Evolutionary conservation across 139 green algal genomes (phyloP), one percentile per base, ranked within the genome.

Genomic region (Tetraselmis chui): DNA sequence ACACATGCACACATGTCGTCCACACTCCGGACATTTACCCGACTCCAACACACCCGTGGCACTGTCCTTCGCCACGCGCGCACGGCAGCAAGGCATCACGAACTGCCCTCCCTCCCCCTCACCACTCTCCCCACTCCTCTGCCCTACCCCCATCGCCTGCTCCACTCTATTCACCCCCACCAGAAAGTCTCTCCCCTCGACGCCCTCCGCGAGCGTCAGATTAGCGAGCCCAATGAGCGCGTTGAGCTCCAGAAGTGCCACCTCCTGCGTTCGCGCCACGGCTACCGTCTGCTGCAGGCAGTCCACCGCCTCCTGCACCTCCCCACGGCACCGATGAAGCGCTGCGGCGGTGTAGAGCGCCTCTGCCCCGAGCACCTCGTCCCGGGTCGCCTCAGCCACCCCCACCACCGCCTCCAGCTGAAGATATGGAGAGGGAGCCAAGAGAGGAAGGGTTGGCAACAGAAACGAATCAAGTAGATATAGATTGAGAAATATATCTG

Each of bases 81-180:
- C 97, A 85, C 27, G 97, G 93, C 85, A 98, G 93, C 95, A 99
- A 98, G 85, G 98, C 98, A 59, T 98, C 97, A 80, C 96, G 99
- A 88, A 98, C 86, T 79, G 99, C 91, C 83, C 99, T 99, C 76
- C 98, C 94, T 24, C 85, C 80, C 1, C 99, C 89, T 83, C 99
- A 99, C 24, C 90, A 88, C 32, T 92, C 76, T 0, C 82, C 67
- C 86, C 99, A 99, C 0, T 89, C 92, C 58, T 95, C 94, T 84
- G 67, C 82, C 30, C 32, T 11, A 80, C 79, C 76, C 23, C 23
- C 76, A 23, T 23, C n/a, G n/a, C 96, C 28, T 88, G 86, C 0
- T 28, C 84, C 83, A 98, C 81, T 0, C 86, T 28, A 59, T 97
- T 92, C 79, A 99, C 97, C 81, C 99, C 75, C 0, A 89, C 92